phyloP scores from a whole-genome alignment of 176 grass and related monocot genomes.

The Oryza glaberrima region DNA sequence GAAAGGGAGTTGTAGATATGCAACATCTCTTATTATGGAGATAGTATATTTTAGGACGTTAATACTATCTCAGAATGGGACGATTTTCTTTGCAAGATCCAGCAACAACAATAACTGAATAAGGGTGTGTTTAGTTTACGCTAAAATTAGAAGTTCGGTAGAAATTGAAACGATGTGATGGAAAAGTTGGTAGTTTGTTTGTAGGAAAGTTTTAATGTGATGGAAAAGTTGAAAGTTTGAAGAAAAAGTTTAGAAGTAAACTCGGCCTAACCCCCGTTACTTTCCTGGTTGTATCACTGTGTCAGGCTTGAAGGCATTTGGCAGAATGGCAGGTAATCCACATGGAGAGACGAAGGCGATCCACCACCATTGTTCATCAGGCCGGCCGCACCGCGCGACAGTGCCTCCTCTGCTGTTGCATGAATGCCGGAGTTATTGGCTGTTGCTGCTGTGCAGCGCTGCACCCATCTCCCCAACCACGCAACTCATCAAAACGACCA shows the following conservation, averaged over 20 bases:
- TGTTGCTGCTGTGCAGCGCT: constrained; percentile 8
- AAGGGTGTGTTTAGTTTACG: no score
- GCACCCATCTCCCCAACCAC: background rate
- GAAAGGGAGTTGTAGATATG: no score
- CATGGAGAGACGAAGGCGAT: constrained; percentile 23
- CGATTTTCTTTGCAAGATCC: background rate
- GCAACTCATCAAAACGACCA: background rate
- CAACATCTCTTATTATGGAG: no score
- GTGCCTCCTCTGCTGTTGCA: background rate
- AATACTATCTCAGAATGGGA: no score
- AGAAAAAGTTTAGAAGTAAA: no score
- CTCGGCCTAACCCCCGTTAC: background rate
- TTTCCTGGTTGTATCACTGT: background rate
- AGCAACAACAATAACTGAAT: background rate
- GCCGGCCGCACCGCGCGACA: background rate
- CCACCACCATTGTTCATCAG: background rate
- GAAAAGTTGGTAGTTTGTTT: no score
- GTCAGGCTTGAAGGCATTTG: constrained; percentile 2
- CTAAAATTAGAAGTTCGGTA: no score
- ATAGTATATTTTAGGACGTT: no score
- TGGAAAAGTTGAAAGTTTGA: no score
- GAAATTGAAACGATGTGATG: no score
- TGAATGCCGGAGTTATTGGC: constrained; percentile 41
- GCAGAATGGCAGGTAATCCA: constrained; percentile 16
- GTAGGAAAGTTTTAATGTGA: no score